Base-by-base conservation (phyloP, 148 eudicot species). In the Chenopodium suecicum region DNA sequence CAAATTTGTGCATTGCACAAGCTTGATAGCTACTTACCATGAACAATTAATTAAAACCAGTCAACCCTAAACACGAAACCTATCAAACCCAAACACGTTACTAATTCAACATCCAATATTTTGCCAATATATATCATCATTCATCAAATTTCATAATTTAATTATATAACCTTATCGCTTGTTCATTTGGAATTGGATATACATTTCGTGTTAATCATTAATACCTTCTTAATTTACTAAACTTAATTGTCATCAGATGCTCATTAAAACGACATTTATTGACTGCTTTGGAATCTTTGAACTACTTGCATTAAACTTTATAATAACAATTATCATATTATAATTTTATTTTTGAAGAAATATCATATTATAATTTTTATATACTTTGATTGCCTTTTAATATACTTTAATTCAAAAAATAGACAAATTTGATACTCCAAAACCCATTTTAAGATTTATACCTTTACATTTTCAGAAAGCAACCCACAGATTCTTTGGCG, bases 121-220 rank as follows among this genome's bases (percentile, higher is more conserved):
- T 48, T 64, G 52, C 70, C 37, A 50, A 58, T 22, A 23, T 34
- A 7, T n/a, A 29, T 74, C 81, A 72, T 32, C 73, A 71, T 20
- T 80, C 81, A 72, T 32, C 73, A 71, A 29, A 71, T 27, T 69
- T n/a, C 52, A 4, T 34, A 31, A 41, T 7, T 4, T 44, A 47
- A 6, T 41, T 41, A 5, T 41, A 41, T 41, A 23, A 47, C 67
- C 34, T 79, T 60, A 32, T 75, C 41, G 34, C 84, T 84, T 81
- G 74, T 81, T 74, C 63, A 64, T 29, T 77, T 80, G 83, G 74
- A 64, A 22, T 77, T 84, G 83, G 74, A 77, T 80, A 63, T 80
- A 58, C 76, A 63, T 84, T 84, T 78, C 86, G 78, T 80, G 80
- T 47, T 34, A 58, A 69, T 63, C 75, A 41, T 11, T 58, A 75